Conservation (phyloP, 169 alveolate genomes). For the Cryptosporidium meleagridis region DNA sequence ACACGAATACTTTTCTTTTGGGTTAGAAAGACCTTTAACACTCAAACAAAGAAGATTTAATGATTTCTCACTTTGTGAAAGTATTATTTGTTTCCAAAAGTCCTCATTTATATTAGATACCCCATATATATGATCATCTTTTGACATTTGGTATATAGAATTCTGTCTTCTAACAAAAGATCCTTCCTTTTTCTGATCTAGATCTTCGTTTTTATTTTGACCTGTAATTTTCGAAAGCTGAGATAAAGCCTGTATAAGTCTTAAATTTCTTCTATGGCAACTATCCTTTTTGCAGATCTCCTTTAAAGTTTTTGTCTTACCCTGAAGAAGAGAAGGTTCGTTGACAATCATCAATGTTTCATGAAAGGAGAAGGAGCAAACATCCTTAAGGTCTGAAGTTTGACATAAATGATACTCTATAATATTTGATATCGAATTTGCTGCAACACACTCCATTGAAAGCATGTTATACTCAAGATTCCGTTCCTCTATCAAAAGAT, state of each 20-base stretch:
- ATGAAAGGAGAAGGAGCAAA: conserved; percentile 59
- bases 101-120: conserved; percentile 11
- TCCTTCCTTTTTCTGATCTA: not conserved
- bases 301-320: conserved; percentile 1
- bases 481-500: not conserved
- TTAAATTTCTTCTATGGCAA: conserved; percentile 54
- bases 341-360: conserved; percentile 38
- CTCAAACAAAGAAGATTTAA: conserved; percentile 29
- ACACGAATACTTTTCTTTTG: conserved; percentile 34
- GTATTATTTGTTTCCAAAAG: conserved; percentile 35
- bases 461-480: not conserved
- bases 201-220: not conserved
- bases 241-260: conserved; percentile 37
- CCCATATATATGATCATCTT: not conserved
- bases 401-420: conserved; percentile 57
- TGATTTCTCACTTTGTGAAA: conserved; percentile 28
- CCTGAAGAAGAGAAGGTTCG: conserved; percentile 11
- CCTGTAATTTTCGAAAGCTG: not conserved
- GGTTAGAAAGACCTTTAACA: conserved; percentile 1
- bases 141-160: not conserved
- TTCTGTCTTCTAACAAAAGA: conserved; percentile 21
- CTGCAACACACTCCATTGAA: conserved; percentile 19
- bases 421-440: conserved; percentile 33
- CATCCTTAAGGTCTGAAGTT: not conserved
- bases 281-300: conserved; percentile 34